Evolutionary conservation across 257 asterid species (phyloP).

Genomic region (Euphrasia confusa): DNA sequence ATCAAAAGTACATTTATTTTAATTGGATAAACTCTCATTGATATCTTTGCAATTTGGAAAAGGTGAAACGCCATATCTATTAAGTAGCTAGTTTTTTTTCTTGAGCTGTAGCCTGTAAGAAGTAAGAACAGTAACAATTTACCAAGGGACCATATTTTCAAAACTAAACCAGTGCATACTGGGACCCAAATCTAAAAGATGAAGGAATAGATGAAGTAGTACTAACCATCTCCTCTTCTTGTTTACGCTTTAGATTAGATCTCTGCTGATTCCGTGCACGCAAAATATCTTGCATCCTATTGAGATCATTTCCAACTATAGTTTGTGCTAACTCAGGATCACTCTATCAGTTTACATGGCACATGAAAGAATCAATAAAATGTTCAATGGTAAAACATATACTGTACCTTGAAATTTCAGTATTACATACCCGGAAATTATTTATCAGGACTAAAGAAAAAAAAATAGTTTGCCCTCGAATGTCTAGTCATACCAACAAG

Average conservation of each 20-base stretch:
- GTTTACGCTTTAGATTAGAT: conserved; percentile 62
- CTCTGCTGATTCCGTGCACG: conserved; percentile 70
- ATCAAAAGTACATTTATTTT: not conserved
- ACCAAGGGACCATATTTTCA: too few species aligned
- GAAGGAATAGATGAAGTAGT: conserved; percentile 6
- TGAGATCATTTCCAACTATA: conserved; percentile 84
- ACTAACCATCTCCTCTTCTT: conserved; percentile 92
- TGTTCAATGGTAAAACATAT: not conserved
- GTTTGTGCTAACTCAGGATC: conserved; percentile 97
- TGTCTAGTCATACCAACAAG: not conserved
- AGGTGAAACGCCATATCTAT: not conserved
- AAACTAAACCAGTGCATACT: too few species aligned
- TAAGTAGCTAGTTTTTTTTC: too few species aligned
- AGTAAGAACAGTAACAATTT: too few species aligned
- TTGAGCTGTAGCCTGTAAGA: too few species aligned
- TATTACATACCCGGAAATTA: too few species aligned
- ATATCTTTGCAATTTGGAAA: conserved; percentile 1
- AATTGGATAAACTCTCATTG: not conserved
- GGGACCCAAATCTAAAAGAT: conserved; percentile 8
- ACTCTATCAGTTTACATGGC: conserved; percentile 47
- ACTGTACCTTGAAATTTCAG: not conserved
- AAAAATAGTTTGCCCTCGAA: not conserved
- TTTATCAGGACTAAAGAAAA: too few species aligned
- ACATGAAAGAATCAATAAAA: conserved; percentile 23
- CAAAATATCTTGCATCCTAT: conserved; percentile 74